Base-by-base conservation (phyloP, 2,329 filamentous ascomycete species). In the Emergomyces orientalis region DNA sequence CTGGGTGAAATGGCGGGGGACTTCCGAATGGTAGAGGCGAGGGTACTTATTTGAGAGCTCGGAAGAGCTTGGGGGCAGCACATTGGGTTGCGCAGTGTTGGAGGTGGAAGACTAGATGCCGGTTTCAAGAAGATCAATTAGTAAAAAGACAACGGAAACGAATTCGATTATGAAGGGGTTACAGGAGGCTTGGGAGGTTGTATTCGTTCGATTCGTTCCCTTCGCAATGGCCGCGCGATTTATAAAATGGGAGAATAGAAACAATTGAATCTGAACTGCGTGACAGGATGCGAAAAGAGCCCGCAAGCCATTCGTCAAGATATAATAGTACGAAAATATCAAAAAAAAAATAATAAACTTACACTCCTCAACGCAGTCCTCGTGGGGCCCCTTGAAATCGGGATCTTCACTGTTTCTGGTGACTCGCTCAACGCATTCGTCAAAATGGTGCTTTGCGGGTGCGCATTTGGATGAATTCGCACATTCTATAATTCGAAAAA, bases 361-460 rank as follows among this genome's bases (percentile, higher is more conserved):
- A 97, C 94, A 99, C 84, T 99, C 94, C 84, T 99, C 94, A 70
- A 97, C 91, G 74, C 94, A 99, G 82, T 97, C 92, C 85, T 99
- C 94, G 73, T 89, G 86, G 71, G 87, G 81, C 62, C 82, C 87
- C 79, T 87, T 86, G 78, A 84, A 82, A 71, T 88, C 86, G 68
- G 88, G 84, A 70, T 88, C 85, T 73, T 91, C 86, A 71, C 82
- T 76, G 74, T 83, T 78, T 72, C 69, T 79, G 65, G 87, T 90
- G 71, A 99, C 94, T 72, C 94, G 91, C 85, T 96, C 92, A 71
- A 93, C 91, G 78, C 94, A 99, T 81, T 97, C 91, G 69, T 97
- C 93, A 78, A 89, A 97, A 85, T 99, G 94, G 84, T 97, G 93
- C 87, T 97, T 99, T 75, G 86, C 85, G 64, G 88, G 87, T 66